Conservation (phyloP, 768 basidiomycete species). For the Trametes maxima region DNA sequence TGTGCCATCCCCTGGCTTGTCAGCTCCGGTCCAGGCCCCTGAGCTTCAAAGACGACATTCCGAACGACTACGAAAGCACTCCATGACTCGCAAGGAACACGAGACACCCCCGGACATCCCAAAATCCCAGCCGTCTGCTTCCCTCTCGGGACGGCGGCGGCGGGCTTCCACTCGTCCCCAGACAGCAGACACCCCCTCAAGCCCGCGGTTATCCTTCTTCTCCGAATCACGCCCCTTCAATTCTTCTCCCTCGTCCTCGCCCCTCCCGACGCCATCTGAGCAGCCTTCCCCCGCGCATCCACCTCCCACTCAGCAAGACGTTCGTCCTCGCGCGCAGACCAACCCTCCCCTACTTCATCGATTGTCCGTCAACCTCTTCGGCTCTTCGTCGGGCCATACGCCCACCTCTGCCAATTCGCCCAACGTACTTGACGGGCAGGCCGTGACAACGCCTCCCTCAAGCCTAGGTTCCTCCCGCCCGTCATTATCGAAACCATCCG, state of each 20-base stretch:
- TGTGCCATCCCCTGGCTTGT: conserved; percentile 24
- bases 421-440: conserved; percentile 19
- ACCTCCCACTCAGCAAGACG: conserved; percentile 19
- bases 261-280: conserved; percentile 25
- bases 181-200: conserved; percentile 29
- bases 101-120: conserved; percentile 1
- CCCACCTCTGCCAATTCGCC: conserved; percentile 37
- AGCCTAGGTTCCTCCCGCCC: conserved; percentile 46
- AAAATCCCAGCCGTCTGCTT: conserved; percentile 12
- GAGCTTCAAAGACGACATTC: conserved; percentile 51
- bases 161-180: conserved; percentile 28
- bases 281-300: conserved; percentile 21
- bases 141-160: conserved; percentile 15
- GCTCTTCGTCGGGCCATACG: conserved; percentile 36
- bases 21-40: conserved; percentile 30
- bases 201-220: conserved; percentile 23
- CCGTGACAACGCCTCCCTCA: conserved; percentile 22
- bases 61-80: conserved; percentile 26
- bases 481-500: conserved; percentile 46
- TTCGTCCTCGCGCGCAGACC: conserved; percentile 53
- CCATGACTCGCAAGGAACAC: conserved; percentile 20
- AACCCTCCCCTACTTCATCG: conserved; percentile 74
- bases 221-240: conserved; percentile 21
- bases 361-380: conserved; percentile 66
- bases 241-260: conserved; percentile 22